These are phyloP conservation scores for Aspergillus sp. DNA, from an alignment of 2,329 filamentous ascomycete species.

Conservation along the genomic window DNA sequence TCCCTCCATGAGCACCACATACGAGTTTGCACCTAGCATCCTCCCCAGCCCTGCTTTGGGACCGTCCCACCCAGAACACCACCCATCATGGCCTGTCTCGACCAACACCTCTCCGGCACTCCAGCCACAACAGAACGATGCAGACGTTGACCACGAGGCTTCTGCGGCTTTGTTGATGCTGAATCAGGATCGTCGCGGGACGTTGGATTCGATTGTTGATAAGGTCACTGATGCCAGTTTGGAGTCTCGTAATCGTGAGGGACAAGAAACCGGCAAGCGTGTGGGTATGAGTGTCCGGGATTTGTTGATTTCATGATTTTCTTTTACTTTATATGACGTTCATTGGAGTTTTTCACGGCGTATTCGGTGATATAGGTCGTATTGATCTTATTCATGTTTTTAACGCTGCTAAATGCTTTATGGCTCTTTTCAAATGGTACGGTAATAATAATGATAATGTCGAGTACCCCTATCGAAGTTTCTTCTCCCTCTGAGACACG, in stretches of 20 bases:
- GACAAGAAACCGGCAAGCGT: slow-evolving; percentile 23
- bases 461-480: not conserved
- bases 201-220: slow-evolving; percentile 26
- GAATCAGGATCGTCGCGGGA: slow-evolving; percentile 64
- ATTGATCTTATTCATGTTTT: too few relatives aligned
- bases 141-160: slow-evolving; percentile 67
- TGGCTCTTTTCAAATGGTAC: not conserved
- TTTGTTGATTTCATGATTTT: slow-evolving; percentile 43
- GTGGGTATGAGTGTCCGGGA: slow-evolving; percentile 51
- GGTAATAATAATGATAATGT: not conserved
- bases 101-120: slow-evolving; percentile 17
- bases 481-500: not conserved
- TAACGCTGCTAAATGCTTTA: too few relatives aligned
- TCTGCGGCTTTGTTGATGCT: slow-evolving; percentile 84
- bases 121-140: slow-evolving; percentile 27
- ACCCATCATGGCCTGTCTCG: slow-evolving; percentile 17
- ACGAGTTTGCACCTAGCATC: slow-evolving; percentile 25
- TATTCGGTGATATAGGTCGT: too few relatives aligned
- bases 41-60: slow-evolving; percentile 32
- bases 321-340: not conserved
- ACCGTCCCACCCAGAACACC: slow-evolving; percentile 17
- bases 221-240: slow-evolving; percentile 8
- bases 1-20: slow-evolving; percentile 13
- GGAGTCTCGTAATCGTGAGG: slow-evolving; percentile 1
- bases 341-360: not conserved